Evolutionary conservation across 495 filamentous ascomycete genomes (phyloP).

Genomic region (Neurospora sp.): DNA sequence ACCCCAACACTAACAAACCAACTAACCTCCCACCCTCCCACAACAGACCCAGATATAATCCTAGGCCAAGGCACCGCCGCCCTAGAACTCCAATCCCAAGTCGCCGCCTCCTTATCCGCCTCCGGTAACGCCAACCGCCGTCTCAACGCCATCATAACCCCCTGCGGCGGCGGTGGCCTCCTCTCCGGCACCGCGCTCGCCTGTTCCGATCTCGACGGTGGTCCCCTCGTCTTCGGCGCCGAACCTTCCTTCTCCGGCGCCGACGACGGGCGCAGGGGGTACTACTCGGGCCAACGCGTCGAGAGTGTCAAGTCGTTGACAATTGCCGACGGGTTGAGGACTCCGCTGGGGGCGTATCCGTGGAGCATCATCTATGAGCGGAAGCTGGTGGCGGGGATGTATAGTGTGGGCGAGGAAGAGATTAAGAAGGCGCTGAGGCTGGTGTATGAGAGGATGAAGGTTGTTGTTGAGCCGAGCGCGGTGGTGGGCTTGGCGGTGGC

Average conservation of each 20-base stretch:
- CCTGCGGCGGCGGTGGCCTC: slow-evolving; percentile 81
- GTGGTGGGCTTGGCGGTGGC: slow-evolving; percentile 76
- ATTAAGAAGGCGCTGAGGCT: slow-evolving; percentile 68
- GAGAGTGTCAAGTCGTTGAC: slow-evolving; percentile 61
- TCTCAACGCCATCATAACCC: slow-evolving; percentile 74
- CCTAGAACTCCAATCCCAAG: slow-evolving; percentile 54
- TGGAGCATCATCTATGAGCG: slow-evolving; percentile 73
- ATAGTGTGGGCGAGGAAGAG: slow-evolving; percentile 68
- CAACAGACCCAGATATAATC: slow-evolving; percentile 65
- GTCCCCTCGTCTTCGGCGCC: slow-evolving; percentile 71
- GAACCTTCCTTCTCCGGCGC: slow-evolving; percentile 79
- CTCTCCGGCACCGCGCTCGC: slow-evolving; percentile 73
- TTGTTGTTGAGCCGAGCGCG: slow-evolving; percentile 83
- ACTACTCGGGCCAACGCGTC: slow-evolving; percentile 52
- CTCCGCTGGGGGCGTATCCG: slow-evolving; percentile 65
- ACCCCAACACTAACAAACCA: neutral
- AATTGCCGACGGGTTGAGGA: slow-evolving; percentile 83
- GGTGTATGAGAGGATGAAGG: slow-evolving; percentile 83
- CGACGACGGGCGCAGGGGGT: slow-evolving; percentile 66
- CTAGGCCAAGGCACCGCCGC: slow-evolving; percentile 84
- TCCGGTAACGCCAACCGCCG: slow-evolving; percentile 8
- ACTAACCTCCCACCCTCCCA: neutral
- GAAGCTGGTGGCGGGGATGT: slow-evolving; percentile 62
- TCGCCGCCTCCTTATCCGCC: neutral
- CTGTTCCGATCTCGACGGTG: slow-evolving; percentile 38